Evolutionary conservation across 805 yeast genomes (phyloP), one percentile per base, ranked within the genome.

Genomic region (Candida incommunis): DNA sequence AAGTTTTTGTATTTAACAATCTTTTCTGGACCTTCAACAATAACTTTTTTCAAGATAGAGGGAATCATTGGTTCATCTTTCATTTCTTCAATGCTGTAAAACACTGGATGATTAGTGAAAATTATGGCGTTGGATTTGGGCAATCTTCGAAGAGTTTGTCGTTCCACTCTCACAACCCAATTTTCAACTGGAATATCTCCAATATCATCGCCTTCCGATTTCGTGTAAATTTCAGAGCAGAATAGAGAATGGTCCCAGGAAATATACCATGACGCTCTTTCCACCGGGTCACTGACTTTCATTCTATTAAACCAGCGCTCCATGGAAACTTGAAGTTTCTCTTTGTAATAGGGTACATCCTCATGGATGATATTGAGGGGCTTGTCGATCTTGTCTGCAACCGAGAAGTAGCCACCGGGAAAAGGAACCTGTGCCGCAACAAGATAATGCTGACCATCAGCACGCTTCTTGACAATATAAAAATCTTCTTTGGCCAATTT

Each of bases 401-500:
- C 74, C 45, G 80, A 80, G 61, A 81, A 80, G 1, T 80, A 74
- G 3, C 87, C 87, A 42, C 88, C 88, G 2, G 87, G 86, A 59
- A 80, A 80, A 3, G 86, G 85, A 31, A 80, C 87, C 1, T 81
- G 85, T 3, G 82, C 86, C 1, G 84, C 88, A 29, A 70, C 72
- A 45, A 80, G 63, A 58, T 80, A 77, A 58, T 80, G 86, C 40
- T 57, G 53, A 2, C 76, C 82, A 51, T 75, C 72, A 0, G 65
- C 70, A 48, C 75, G 70, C 53, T 77, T 71, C 55, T 66, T 57
- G 41, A 78, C 86, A 31, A 80, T 49, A 55, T 80, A 81, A 55
- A 80, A 81, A 59, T 80, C 88, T 55, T 80, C 88, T 57, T 80
- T 80, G 40, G 86, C 85, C 71, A 80, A 69, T 52, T 78, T 78